Percentiles rank a stretch among this genome's conserved stretches.
Evolutionary conservation across 352 stramenopile species (phyloP).

Genomic region (Globisporangium parvum): DNA sequence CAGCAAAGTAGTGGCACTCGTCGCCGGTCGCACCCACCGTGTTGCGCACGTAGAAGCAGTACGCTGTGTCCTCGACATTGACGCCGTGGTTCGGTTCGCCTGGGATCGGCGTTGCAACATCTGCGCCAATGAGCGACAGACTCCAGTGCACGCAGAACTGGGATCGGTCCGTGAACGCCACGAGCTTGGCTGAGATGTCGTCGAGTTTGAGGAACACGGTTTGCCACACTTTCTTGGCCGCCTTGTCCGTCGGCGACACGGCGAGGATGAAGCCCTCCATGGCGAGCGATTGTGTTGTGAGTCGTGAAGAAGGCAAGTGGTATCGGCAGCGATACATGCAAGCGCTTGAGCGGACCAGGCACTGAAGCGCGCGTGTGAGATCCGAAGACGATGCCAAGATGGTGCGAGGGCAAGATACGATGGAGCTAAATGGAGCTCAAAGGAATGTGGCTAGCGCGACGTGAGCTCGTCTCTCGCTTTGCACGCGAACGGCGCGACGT

Average conservation of each 20-base stretch:
- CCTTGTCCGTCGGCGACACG: conserved; percentile 21
- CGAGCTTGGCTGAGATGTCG: conserved; percentile 56
- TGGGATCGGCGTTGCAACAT: conserved; percentile 53
- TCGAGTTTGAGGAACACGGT: conserved; percentile 53
- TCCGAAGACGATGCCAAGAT: background rate
- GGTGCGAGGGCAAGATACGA: background rate
- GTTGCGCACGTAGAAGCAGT: conserved; percentile 57
- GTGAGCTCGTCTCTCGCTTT: conserved; percentile 16
- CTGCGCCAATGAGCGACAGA: conserved; percentile 33
- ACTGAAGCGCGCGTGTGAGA: background rate
- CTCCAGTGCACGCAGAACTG: conserved; percentile 48
- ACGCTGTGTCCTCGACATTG: conserved; percentile 37
- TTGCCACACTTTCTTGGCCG: conserved; percentile 38
- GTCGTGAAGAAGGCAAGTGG: too few species aligned
- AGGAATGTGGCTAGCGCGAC: conserved; percentile 2
- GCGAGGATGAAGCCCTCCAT: conserved; percentile 53
- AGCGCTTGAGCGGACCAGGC: too few species aligned
- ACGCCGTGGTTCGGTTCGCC: conserved; percentile 42
- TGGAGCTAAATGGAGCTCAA: background rate
- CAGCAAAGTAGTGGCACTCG: conserved; percentile 32
- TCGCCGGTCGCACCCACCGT: conserved; percentile 26
- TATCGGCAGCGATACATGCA: too few species aligned
- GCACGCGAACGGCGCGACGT: conserved; percentile 54
- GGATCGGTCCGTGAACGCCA: conserved; percentile 45
- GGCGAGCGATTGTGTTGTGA: background rate